Conservation (phyloP, 495 filamentous ascomycete genomes). For the Aspergillus mulundensis region DNA sequence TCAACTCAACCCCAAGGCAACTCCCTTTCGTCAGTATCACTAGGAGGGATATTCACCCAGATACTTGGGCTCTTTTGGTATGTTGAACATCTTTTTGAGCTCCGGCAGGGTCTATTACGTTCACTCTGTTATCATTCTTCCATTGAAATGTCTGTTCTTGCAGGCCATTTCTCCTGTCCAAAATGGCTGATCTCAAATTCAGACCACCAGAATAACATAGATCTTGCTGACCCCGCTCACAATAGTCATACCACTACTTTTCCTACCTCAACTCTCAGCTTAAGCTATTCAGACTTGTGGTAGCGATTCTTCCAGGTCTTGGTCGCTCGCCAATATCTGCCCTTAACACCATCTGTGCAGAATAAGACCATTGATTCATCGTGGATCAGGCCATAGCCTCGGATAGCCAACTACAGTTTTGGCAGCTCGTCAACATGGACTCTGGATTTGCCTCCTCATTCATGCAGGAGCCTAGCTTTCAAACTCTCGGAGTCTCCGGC, state of each 20-base stretch:
- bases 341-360: neutral
- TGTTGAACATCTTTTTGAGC: neutral
- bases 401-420: neutral
- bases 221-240: neutral
- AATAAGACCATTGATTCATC: neutral
- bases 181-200: neutral
- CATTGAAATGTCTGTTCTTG: neutral
- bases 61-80: neutral
- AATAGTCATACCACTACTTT: neutral
- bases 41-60: neutral
- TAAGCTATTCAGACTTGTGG: neutral
- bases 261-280: neutral
- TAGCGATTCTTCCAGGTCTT: neutral
- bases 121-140: neutral
- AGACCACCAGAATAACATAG: neutral
- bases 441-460: neutral
- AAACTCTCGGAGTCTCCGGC: neutral
- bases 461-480: constrained; percentile 1
- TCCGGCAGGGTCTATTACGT: neutral
- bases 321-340: neutral
- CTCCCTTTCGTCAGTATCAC: neutral
- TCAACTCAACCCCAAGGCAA: neutral
- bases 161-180: neutral
- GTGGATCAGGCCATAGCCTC: neutral
- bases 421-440: constrained; percentile 1